Percentiles rank a stretch among this genome's conserved stretches.
Conservation (phyloP, 768 basidiomycete species). For the Aureoboletus auriporus region DNA sequence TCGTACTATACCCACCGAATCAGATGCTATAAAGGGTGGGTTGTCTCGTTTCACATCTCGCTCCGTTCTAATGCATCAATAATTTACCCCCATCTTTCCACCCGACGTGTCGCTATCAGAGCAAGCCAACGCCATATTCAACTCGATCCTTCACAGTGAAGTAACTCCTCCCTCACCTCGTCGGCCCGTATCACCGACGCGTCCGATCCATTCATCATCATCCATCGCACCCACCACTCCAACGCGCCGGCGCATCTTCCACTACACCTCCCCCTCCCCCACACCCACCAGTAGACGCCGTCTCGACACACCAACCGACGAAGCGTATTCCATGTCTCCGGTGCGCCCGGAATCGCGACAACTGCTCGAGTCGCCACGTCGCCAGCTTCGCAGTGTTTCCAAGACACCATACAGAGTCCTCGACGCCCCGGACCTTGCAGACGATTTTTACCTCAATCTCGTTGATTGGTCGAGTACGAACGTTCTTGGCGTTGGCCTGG, state of each 20-base stretch:
- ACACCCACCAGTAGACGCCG: conserved; percentile 44
- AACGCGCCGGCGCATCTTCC: conserved; percentile 58
- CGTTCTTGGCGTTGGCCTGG: conserved; percentile 90
- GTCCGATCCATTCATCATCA: conserved; percentile 35
- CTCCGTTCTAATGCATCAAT: conserved; percentile 2
- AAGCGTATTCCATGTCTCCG: conserved; percentile 87
- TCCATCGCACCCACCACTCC: conserved; percentile 43
- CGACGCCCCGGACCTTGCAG: conserved; percentile 94
- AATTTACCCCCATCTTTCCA: conserved; percentile 14
- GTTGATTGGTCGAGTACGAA: conserved; percentile 98
- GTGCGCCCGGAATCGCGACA: conserved; percentile 79
- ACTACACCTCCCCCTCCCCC: conserved; percentile 59
- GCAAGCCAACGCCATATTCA: conserved; percentile 83
- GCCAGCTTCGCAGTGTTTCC: conserved; percentile 76
- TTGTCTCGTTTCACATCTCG: conserved; percentile 3
- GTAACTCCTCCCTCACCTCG: conserved; percentile 68
- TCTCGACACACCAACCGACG: conserved; percentile 82
- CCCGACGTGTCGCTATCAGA: conserved; percentile 38
- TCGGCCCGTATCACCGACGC: conserved; percentile 59
- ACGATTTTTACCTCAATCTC: conserved; percentile 97
- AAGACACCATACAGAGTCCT: conserved; percentile 97
- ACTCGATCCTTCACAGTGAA: conserved; percentile 70
- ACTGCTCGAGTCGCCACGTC: conserved; percentile 80
- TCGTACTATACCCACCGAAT: conserved; percentile 63
- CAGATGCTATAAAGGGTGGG: conserved; percentile 72